Conservation (phyloP, 805 yeast genomes). For the Groenewaldozyma tartarivorans region DNA sequence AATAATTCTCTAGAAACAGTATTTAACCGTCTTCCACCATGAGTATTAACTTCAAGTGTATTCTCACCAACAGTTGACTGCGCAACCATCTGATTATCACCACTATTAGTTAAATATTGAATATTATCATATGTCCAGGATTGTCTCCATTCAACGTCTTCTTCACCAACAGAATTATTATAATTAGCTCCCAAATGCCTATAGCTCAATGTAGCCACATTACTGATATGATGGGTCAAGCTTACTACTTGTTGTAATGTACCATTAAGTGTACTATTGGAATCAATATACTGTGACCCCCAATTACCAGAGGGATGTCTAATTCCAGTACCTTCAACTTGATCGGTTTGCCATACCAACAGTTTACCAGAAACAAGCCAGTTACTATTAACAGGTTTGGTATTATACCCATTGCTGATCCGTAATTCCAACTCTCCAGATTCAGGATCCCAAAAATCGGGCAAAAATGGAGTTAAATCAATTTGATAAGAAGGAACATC, state of each 20-base stretch:
- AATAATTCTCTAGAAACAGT: not conserved
- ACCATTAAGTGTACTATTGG: not conserved
- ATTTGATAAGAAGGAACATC: slow-evolving; percentile 63
- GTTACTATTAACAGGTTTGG: slow-evolving; percentile 11
- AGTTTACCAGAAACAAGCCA: slow-evolving; percentile 27
- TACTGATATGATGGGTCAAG: not conserved
- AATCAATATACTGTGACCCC: not conserved
- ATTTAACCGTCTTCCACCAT: not conserved
- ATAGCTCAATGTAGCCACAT: not conserved
- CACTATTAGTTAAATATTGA: not conserved
- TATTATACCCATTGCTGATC: slow-evolving; percentile 9
- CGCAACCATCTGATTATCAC: not conserved
- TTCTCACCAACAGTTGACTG: not conserved
- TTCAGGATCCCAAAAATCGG: slow-evolving; percentile 50
- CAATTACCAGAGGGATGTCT: not conserved
- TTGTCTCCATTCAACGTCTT: not conserved
- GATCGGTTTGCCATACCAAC: slow-evolving; percentile 22
- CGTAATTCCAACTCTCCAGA: slow-evolving; percentile 13
- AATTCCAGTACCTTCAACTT: slow-evolving; percentile 15
- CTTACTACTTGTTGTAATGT: not conserved
- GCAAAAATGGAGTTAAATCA: slow-evolving; percentile 62
- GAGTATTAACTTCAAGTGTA: not conserved
- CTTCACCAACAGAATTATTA: not conserved
- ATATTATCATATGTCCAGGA: not conserved
- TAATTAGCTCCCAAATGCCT: too few species aligned